Evolutionary conservation across 176 grass and related monocot species (phyloP).

Genomic region (Juncus inflexus): DNA sequence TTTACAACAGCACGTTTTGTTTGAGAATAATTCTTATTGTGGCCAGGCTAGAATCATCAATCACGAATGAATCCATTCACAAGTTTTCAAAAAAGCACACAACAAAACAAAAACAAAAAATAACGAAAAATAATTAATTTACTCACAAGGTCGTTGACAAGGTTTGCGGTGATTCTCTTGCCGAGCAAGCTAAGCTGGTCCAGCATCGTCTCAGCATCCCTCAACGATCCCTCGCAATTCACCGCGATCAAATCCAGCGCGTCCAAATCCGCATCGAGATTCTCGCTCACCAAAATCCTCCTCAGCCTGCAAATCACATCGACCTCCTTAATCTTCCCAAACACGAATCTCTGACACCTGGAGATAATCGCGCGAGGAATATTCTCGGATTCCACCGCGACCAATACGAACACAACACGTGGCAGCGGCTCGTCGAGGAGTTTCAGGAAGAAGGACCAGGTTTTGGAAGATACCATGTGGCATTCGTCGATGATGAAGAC

Average conservation of each 20-base stretch:
- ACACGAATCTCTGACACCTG: conserved; percentile 79
- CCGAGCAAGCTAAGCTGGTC: conserved; percentile 94
- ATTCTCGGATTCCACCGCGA: conserved; percentile 72
- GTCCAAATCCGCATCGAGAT: conserved; percentile 76
- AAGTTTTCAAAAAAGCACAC: no score
- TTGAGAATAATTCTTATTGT: no score
- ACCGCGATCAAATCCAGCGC: conserved; percentile 82
- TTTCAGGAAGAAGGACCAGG: conserved; percentile 82
- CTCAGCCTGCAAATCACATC: conserved; percentile 72
- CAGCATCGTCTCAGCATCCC: conserved; percentile 94
- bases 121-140: conserved; percentile 9
- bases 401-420: conserved; percentile 81
- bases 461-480: conserved; percentile 85
- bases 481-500: conserved; percentile 90
- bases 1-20: no score
- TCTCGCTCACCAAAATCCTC: conserved; percentile 61
- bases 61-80: no score
- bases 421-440: conserved; percentile 81
- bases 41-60: no score
- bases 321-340: conserved; percentile 76
- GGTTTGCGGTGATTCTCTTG: conserved; percentile 76
- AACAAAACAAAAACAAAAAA: no score
- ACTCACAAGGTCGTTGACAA: conserved; percentile 88
- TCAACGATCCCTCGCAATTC: conserved; percentile 87
- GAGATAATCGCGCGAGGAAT: conserved; percentile 66